Conservation (phyloP, 441 rosid genomes). For the Arabidopsis lyrata region DNA sequence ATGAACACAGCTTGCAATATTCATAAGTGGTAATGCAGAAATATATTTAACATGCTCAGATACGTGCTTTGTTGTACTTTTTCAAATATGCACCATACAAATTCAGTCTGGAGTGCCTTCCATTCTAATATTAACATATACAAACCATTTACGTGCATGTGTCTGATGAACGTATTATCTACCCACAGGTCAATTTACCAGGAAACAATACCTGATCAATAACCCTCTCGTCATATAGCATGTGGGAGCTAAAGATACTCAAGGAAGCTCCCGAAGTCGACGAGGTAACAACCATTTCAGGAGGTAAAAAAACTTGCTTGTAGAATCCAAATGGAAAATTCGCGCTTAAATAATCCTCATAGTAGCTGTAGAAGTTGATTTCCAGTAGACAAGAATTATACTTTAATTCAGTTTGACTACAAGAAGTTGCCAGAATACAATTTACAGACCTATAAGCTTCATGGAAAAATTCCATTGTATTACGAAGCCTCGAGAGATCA, state of each 20-base stretch:
- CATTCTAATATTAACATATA: slow-evolving; percentile 18
- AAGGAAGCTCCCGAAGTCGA: slow-evolving; percentile 83
- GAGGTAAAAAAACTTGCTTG: slow-evolving; percentile 90
- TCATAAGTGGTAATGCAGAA: slow-evolving; percentile 1
- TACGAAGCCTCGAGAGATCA: slow-evolving; percentile 65
- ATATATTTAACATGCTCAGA: slow-evolving; percentile 7
- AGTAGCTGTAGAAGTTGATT: slow-evolving; percentile 67
- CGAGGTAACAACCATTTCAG: slow-evolving; percentile 86
- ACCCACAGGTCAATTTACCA: slow-evolving; percentile 21
- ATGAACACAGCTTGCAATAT: slow-evolving; percentile 30
- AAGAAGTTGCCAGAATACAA: slow-evolving; percentile 21
- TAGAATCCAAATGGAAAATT: slow-evolving; percentile 94
- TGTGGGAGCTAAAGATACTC: slow-evolving; percentile 81
- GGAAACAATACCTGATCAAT: slow-evolving; percentile 80
- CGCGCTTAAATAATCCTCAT: slow-evolving; percentile 87
- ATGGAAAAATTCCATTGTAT: slow-evolving; percentile 88
- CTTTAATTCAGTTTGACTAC: slow-evolving; percentile 32
- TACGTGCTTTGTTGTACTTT: slow-evolving; percentile 6
- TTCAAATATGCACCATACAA: slow-evolving; percentile 2
- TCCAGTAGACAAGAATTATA: slow-evolving; percentile 37
- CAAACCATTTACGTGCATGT: neutral
- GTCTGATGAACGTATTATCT: neutral
- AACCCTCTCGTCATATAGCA: slow-evolving; percentile 87
- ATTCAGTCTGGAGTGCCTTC: slow-evolving; percentile 13
- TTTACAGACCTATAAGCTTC: slow-evolving; percentile 79